phyloP scores from a whole-genome alignment of 2,329 filamentous ascomycete genomes.

The Verticillium isaacii region DNA sequence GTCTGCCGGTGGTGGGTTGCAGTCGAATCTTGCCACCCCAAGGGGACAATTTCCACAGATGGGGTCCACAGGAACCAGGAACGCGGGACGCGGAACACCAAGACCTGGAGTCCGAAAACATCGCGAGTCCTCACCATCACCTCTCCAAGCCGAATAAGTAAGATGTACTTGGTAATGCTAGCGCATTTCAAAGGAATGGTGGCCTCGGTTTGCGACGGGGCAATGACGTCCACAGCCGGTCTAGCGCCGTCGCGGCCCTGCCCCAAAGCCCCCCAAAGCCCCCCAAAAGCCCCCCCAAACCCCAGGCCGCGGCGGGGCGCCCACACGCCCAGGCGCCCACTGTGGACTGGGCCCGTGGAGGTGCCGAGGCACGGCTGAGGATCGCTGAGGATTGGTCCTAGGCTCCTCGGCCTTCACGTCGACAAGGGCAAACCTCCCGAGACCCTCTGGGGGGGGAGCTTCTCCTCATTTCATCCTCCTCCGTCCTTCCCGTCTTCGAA shows the following conservation, averaged over 20 bases:
- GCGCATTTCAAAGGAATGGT: background rate
- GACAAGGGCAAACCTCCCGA: background rate
- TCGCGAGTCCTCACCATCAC: too few species aligned
- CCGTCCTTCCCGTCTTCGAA: background rate
- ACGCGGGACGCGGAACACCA: too few species aligned
- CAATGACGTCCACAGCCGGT: background rate
- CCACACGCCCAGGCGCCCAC: background rate
- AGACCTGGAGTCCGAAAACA: too few species aligned
- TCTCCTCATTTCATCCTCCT: background rate
- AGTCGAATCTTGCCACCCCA: too few species aligned
- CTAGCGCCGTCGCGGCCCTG: background rate
- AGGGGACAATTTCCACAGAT: too few species aligned
- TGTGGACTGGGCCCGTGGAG: background rate
- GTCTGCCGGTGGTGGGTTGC: too few species aligned
- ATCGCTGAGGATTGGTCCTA: background rate
- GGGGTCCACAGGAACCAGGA: too few species aligned
- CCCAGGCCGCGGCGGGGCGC: background rate
- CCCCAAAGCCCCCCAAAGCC: background rate
- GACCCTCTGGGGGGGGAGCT: background rate
- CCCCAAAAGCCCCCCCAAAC: background rate
- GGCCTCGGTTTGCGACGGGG: background rate
- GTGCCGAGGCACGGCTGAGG: constrained; percentile 2
- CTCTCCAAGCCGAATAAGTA: too few species aligned
- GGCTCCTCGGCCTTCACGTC: background rate
- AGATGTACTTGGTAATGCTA: too few species aligned